These are phyloP conservation scores for Penicillium arizonense DNA, from an alignment of 495 filamentous ascomycete species.

Conservation along the genomic window DNA sequence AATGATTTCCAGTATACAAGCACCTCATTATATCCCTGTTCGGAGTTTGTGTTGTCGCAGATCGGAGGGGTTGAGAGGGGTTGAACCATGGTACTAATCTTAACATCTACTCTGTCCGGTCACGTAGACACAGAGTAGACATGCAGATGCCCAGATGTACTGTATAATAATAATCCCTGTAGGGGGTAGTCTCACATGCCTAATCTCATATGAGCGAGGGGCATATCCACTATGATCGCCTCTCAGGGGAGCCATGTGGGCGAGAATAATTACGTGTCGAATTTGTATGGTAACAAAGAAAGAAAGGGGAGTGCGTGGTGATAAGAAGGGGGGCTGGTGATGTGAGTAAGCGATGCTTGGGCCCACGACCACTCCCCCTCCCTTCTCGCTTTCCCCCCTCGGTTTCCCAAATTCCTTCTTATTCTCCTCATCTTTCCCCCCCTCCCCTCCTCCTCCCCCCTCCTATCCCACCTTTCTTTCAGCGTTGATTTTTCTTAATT, in stretches of 20 bases:
- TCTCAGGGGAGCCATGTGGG: constrained; percentile 14
- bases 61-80: constrained; percentile 4
- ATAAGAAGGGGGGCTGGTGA: constrained; percentile 8
- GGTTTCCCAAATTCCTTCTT: constrained; percentile 30
- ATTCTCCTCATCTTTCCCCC: constrained; percentile 30
- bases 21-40: no score
- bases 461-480: constrained; percentile 35
- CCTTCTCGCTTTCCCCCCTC: constrained; percentile 29
- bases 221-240: no score
- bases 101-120: no score
- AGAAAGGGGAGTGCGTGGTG: constrained; percentile 29
- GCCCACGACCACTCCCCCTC: constrained; percentile 32
- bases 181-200: no score
- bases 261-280: constrained; percentile 25
- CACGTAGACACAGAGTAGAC: no score
- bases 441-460: constrained; percentile 36
- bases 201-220: no score
- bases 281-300: constrained; percentile 15
- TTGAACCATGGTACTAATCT: no score
- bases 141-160: no score
- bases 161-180: no score
- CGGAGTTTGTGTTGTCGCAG: no score
- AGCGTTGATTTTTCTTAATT: constrained; percentile 35
- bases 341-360: constrained; percentile 26
- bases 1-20: no score